Conservation (phyloP, 768 basidiomycete species). For the Atractiella rhizophila region DNA sequence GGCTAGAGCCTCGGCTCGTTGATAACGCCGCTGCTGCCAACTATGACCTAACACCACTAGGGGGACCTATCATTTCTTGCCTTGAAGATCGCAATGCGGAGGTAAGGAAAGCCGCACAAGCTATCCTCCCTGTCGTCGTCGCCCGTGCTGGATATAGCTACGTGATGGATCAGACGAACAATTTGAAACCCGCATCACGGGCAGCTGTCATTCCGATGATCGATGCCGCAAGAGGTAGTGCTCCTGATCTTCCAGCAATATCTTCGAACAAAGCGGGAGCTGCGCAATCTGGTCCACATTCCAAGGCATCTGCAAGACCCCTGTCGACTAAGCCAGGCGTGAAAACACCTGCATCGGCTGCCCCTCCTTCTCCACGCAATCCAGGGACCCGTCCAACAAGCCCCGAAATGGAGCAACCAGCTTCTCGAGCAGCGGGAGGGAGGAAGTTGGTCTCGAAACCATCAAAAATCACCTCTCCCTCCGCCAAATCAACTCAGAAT, state of each 20-base stretch:
- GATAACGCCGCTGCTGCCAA: conserved; percentile 28
- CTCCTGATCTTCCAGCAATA: conserved; percentile 19
- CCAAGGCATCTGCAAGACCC: conserved; percentile 17
- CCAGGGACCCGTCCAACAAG: conserved; percentile 19
- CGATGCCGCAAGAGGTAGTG: conserved; percentile 36
- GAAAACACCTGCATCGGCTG: conserved; percentile 21
- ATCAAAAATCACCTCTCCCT: conserved; percentile 6
- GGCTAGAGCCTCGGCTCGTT: conserved; percentile 35
- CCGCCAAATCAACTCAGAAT: conserved; percentile 12
- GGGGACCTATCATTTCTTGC: conserved; percentile 37
- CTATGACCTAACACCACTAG: conserved; percentile 48
- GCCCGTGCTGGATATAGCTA: conserved; percentile 50
- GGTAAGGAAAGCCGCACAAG: conserved; percentile 72
- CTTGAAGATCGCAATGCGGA: conserved; percentile 79
- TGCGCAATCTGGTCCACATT: background rate
- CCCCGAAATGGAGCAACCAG: no score
- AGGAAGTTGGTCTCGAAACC: no score
- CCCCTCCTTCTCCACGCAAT: conserved; percentile 15
- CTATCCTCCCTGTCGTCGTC: conserved; percentile 51
- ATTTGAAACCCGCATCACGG: conserved; percentile 75
- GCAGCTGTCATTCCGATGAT: conserved; percentile 62
- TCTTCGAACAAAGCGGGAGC: background rate
- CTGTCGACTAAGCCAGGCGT: conserved; percentile 20
- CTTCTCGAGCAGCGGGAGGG: no score
- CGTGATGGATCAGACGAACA: conserved; percentile 59